These are phyloP conservation scores for Heterobasidion irregulare DNA, from an alignment of 1,284 basidiomycete species.

Conservation along the genomic window DNA sequence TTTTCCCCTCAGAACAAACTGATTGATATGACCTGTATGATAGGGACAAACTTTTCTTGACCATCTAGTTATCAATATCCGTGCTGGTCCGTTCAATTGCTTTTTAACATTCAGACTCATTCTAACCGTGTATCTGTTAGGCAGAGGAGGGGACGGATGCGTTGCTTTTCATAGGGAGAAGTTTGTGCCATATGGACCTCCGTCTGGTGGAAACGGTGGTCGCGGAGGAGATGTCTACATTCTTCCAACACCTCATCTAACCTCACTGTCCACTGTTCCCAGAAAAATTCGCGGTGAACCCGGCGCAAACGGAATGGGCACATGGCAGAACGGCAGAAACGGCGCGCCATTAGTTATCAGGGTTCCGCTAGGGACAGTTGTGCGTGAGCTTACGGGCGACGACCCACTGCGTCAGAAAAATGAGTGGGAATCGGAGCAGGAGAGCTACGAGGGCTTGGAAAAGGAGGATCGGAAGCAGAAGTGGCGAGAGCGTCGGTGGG, in stretches of 20 bases:
- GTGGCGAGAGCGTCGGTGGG: slow-evolving; percentile 65
- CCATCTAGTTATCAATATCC: slow-evolving; percentile 67
- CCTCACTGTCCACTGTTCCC: slow-evolving; percentile 67
- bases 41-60: slow-evolving; percentile 80
- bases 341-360: slow-evolving; percentile 67
- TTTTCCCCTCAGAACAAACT: neutral
- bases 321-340: slow-evolving; percentile 76
- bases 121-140: slow-evolving; percentile 28
- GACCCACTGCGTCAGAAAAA: slow-evolving; percentile 55
- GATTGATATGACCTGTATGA: neutral
- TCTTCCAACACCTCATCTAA: slow-evolving; percentile 65
- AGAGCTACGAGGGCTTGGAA: slow-evolving; percentile 42
- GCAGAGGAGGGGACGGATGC: slow-evolving; percentile 78
- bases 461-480: slow-evolving; percentile 40
- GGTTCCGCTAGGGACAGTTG: slow-evolving; percentile 86
- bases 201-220: slow-evolving; percentile 87
- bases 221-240: slow-evolving; percentile 84
- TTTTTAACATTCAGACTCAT: slow-evolving; percentile 2
- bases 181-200: slow-evolving; percentile 72
- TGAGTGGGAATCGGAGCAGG: slow-evolving; percentile 62
- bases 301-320: slow-evolving; percentile 72
- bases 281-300: slow-evolving; percentile 59
- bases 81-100: slow-evolving; percentile 51
- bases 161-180: slow-evolving; percentile 80
- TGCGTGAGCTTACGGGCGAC: slow-evolving; percentile 62